Evolutionary conservation across 176 grass and related monocot species (phyloP), one percentile per base, ranked within the genome.

Genomic region (Puccinellia tenuiflora): DNA sequence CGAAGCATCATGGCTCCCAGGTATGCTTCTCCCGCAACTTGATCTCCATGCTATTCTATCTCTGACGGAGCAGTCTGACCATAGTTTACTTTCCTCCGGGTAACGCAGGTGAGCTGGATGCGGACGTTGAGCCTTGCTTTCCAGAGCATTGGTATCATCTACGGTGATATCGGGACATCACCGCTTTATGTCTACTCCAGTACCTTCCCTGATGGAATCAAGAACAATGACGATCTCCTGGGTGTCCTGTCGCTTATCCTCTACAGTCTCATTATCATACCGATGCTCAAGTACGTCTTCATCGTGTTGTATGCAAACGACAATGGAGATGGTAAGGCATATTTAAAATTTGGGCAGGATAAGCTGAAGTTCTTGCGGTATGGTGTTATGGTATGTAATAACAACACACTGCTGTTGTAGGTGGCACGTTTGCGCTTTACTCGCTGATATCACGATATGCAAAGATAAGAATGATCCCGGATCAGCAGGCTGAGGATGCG

Each of bases 401-500:
- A 48, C 14, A 69, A 11, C 21, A 26, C 35, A 66, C 42, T 73
- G 69, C 17, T 76, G 5, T 71, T 64, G 8, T 30, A 97, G 94
- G 94, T 62, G 94, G 94, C 16, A 97, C 94, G 26, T 97, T 93
- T 71, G 94, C 91, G 2, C 67, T 97, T 8, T 93, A 97, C 60
- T 97, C 91, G 4, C 76, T 93, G 43, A 90, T 97, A 79, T 97
- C 88, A 1, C 52, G 91, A 40, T 85, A 93, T 13, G 76, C 89
- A 16, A 97, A 93, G 84, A 81, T 97, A 55, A 52, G 84, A 34
- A 46, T 91, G 46, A 77, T 93, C 59, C 94, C 94, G 4, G 88
- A 88, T 53, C 94, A 97, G 80, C 91, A 97, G 46, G 84, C 75
- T 16, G 94, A 97, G 68, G 94, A 93, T 45, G 62, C 56, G 1